Conservation (phyloP, 2,329 filamentous ascomycete genomes). For the Cryphonectria carpinicola region DNA sequence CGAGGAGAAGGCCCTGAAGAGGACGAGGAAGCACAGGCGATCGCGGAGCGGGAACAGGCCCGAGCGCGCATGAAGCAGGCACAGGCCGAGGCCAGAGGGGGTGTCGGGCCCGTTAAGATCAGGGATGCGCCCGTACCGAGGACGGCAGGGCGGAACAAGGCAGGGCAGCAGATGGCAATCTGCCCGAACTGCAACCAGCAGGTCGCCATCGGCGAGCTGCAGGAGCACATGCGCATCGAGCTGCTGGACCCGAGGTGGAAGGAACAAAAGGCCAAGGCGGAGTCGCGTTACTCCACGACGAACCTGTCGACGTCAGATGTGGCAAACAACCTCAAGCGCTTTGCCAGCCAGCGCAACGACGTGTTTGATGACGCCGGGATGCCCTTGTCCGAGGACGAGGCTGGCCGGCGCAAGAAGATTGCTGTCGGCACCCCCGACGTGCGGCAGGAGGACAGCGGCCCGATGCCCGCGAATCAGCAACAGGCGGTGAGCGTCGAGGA, state of each 20-base stretch:
- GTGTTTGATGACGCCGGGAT: constrained; percentile 80
- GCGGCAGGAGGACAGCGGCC: constrained; percentile 61
- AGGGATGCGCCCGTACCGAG: constrained; percentile 90
- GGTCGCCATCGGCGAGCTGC: constrained; percentile 84
- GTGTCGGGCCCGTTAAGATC: constrained; percentile 79
- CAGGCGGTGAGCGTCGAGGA: constrained; percentile 80
- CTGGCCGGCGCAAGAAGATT: constrained; percentile 74
- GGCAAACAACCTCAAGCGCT: constrained; percentile 91
- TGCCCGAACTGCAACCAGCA: constrained; percentile 94
- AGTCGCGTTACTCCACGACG: constrained; percentile 81
- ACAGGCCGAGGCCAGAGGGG: constrained; percentile 75
- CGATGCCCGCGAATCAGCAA: constrained; percentile 59
- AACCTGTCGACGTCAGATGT: constrained; percentile 87
- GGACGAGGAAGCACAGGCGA: constrained; percentile 66
- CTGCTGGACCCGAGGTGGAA: constrained; percentile 94
- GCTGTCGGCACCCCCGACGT: constrained; percentile 69
- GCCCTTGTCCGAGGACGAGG: constrained; percentile 72
- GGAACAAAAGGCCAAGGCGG: constrained; percentile 88
- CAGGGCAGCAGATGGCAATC: constrained; percentile 68
- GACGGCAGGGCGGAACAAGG: constrained; percentile 71
- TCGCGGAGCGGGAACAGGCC: constrained; percentile 65
- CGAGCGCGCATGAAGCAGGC: constrained; percentile 72
- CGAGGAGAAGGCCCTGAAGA: constrained; percentile 50
- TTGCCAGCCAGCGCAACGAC: constrained; percentile 85
- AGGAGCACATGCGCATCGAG: constrained; percentile 94